Conservation (phyloP, 331 rosid species). For the Saraca asoca region DNA sequence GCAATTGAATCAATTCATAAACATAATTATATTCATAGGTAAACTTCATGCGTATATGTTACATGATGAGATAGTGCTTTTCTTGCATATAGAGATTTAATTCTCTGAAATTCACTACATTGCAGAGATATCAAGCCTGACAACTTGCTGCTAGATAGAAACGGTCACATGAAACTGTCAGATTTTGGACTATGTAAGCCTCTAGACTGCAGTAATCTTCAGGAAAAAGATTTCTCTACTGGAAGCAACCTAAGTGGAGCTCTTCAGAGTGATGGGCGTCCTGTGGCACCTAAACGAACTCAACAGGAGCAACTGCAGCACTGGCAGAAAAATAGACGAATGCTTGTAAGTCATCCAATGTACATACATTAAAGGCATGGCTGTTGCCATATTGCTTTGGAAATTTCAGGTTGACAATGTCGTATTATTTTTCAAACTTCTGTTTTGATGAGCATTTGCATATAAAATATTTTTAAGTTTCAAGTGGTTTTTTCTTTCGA, state of each 20-base stretch:
- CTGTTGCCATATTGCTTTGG: slow-evolving; percentile 22
- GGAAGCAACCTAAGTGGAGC: slow-evolving; percentile 87
- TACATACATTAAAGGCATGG: slow-evolving; percentile 26
- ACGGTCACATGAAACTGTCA: slow-evolving; percentile 94
- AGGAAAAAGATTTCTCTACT: slow-evolving; percentile 83
- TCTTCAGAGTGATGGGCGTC: slow-evolving; percentile 90
- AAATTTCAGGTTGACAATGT: slow-evolving; percentile 14
- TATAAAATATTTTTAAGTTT: no score
- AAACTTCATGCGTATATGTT: slow-evolving; percentile 31
- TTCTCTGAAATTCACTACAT: slow-evolving; percentile 29
- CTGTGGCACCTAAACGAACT: slow-evolving; percentile 83
- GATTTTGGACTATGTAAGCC: slow-evolving; percentile 99
- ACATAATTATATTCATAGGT: slow-evolving; percentile 97
- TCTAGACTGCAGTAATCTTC: slow-evolving; percentile 91
- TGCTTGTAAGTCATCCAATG: slow-evolving; percentile 71
- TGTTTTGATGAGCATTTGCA: no score
- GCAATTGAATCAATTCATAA: slow-evolving; percentile 96
- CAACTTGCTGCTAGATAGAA: slow-evolving; percentile 89
- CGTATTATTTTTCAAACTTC: slow-evolving; percentile 1
- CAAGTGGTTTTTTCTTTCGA: slow-evolving; percentile 10
- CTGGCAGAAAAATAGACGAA: slow-evolving; percentile 97
- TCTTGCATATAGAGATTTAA: slow-evolving; percentile 24
- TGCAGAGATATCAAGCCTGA: slow-evolving; percentile 98
- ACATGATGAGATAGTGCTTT: slow-evolving; percentile 25
- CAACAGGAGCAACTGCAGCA: slow-evolving; percentile 97